Conservation (phyloP, 169 alveolate species). For the Sarcocystis neurona region DNA sequence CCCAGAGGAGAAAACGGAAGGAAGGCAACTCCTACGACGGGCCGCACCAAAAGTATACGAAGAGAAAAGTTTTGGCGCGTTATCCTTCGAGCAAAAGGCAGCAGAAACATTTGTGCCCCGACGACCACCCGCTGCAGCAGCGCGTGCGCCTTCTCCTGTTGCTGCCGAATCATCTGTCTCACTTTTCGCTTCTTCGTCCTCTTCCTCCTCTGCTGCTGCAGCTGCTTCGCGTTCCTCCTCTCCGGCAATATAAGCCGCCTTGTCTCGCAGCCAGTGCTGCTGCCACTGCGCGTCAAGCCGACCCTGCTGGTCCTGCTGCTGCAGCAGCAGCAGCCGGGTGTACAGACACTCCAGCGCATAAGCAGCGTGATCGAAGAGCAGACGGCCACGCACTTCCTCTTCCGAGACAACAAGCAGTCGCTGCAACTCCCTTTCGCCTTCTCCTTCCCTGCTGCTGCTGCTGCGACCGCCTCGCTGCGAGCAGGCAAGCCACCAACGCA, state of each 20-base stretch:
- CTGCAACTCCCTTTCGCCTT: neutral
- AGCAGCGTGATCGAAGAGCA: neutral
- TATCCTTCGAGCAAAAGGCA: no score
- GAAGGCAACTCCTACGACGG: no score
- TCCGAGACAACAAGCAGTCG: neutral
- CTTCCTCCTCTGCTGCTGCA: constrained; percentile 1
- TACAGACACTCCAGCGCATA: neutral
- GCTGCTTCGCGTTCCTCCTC: constrained; percentile 1
- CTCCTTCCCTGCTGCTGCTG: neutral
- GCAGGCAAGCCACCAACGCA: neutral
- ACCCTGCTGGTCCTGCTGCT: constrained; percentile 18
- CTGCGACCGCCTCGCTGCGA: neutral
- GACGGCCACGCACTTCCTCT: neutral
- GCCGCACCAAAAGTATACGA: no score
- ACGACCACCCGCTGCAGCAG: constrained; percentile 4
- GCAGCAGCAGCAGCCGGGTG: constrained; percentile 3
- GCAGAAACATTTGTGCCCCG: constrained; percentile 12
- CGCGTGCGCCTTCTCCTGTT: no score
- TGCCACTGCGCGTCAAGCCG: constrained; percentile 16
- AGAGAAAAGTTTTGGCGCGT: no score
- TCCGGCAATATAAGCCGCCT: no score
- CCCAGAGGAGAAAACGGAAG: no score
- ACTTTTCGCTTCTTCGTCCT: no score
- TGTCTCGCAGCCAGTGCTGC: no score
- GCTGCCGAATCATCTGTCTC: no score